Conservation (phyloP, 495 filamentous ascomycete genomes). For the Chaetomium fimeti region DNA sequence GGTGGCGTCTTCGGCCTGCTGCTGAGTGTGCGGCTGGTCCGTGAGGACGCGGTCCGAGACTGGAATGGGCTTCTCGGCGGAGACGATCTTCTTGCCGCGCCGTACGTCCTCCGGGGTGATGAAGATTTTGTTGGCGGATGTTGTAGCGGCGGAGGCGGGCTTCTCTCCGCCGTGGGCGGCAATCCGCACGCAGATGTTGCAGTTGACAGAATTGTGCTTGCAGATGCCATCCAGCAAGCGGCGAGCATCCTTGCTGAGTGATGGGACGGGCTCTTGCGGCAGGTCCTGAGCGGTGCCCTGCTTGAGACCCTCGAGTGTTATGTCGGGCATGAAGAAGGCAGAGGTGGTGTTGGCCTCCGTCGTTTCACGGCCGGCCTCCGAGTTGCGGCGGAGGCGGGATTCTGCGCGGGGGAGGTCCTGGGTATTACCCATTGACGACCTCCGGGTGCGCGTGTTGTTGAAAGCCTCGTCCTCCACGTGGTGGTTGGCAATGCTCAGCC, state of each 20-base stretch:
- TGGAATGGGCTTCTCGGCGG: slow-evolving; percentile 65
- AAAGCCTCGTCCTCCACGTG: slow-evolving; percentile 29
- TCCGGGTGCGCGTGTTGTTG: slow-evolving; percentile 16
- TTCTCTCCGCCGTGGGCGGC: slow-evolving; percentile 42
- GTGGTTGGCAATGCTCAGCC: slow-evolving; percentile 38
- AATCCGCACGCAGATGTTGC: slow-evolving; percentile 68
- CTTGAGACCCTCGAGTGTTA: slow-evolving; percentile 42
- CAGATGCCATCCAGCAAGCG: slow-evolving; percentile 59
- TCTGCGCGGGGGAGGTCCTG: slow-evolving; percentile 26
- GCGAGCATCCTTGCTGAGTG: slow-evolving; percentile 50
- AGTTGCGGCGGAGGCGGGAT: slow-evolving; percentile 36
- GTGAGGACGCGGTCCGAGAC: slow-evolving; percentile 58
- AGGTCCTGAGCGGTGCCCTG: slow-evolving; percentile 20
- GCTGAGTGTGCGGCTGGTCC: slow-evolving; percentile 40
- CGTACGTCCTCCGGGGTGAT: slow-evolving; percentile 34
- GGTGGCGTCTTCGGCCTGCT: slow-evolving; percentile 58
- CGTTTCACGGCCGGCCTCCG: slow-evolving; percentile 33
- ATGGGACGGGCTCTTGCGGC: slow-evolving; percentile 34
- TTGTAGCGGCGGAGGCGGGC: slow-evolving; percentile 14
- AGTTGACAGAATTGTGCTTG: slow-evolving; percentile 67
- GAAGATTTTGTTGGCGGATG: slow-evolving; percentile 13
- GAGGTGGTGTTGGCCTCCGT: slow-evolving; percentile 69
- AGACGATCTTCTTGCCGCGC: slow-evolving; percentile 55
- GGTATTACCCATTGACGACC: slow-evolving; percentile 20
- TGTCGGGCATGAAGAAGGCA: slow-evolving; percentile 61